These are phyloP conservation scores for Chaetomium sp. DNA, from an alignment of 2,329 filamentous ascomycete species.

Conservation along the genomic window DNA sequence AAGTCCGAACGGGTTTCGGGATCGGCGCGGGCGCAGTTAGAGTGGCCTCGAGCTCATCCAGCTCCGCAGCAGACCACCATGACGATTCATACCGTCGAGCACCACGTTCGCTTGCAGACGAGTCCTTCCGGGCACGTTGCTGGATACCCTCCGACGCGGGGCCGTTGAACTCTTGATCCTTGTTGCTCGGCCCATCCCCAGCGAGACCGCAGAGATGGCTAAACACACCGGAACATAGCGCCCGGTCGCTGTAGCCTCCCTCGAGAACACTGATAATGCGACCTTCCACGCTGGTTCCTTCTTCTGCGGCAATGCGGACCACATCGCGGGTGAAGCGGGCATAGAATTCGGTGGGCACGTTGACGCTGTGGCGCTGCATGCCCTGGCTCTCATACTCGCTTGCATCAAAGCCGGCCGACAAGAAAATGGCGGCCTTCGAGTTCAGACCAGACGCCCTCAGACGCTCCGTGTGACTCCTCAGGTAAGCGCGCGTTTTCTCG, in stretches of 20 bases:
- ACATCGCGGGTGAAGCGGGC: slow-evolving; percentile 84
- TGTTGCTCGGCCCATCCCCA: slow-evolving; percentile 42
- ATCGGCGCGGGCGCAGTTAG: slow-evolving; percentile 43
- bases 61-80: slow-evolving; percentile 63
- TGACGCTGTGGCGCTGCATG: slow-evolving; percentile 94
- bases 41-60: slow-evolving; percentile 63
- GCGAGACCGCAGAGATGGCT: slow-evolving; percentile 84
- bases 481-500: slow-evolving; percentile 71
- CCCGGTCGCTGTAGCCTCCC: slow-evolving; percentile 91
- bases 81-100: slow-evolving; percentile 52
- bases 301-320: slow-evolving; percentile 72
- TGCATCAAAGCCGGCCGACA: slow-evolving; percentile 94
- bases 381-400: slow-evolving; percentile 87
- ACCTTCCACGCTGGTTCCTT: slow-evolving; percentile 69
- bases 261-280: slow-evolving; percentile 90
- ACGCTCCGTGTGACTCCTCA: slow-evolving; percentile 65
- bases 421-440: slow-evolving; percentile 82
- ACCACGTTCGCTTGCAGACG: slow-evolving; percentile 27
- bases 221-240: slow-evolving; percentile 77
- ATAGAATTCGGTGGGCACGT: slow-evolving; percentile 95
- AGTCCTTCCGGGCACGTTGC: slow-evolving; percentile 29
- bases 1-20: slow-evolving; percentile 47
- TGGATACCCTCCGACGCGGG: slow-evolving; percentile 48
- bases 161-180: slow-evolving; percentile 36
- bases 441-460: slow-evolving; percentile 52